Percentiles rank a stretch among this genome's conserved stretches.
phyloP scores from a whole-genome alignment of 1,139 yeast species.

The Blastobotrys ciferrii region DNA sequence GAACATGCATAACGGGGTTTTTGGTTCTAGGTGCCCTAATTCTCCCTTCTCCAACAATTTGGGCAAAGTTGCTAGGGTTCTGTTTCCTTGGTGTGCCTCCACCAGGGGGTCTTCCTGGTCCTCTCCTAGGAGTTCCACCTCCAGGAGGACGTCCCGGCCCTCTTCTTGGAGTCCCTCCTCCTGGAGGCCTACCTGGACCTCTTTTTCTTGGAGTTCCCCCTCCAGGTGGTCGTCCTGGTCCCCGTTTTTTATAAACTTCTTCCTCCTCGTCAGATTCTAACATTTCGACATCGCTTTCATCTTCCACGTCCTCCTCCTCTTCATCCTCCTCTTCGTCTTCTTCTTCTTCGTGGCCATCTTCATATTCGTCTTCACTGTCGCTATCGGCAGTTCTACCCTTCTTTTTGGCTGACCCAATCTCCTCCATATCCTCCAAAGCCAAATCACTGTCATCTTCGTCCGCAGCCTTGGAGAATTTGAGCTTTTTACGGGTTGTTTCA shows the following conservation, averaged over 20 bases:
- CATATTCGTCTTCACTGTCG: conserved; percentile 7
- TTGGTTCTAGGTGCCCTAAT: conserved; percentile 2
- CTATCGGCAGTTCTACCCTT: not conserved
- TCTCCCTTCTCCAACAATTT: not conserved
- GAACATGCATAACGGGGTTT: not conserved
- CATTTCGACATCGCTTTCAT: not conserved
- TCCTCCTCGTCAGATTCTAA: not conserved
- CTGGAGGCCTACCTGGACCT: conserved; percentile 4
- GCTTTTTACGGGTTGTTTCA: not conserved
- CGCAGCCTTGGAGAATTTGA: conserved; percentile 9
- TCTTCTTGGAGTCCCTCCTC: not conserved
- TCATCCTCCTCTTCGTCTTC: conserved; percentile 2
- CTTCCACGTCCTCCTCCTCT: not conserved
- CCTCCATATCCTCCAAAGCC: conserved; percentile 4
- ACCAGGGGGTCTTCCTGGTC: conserved; percentile 6
- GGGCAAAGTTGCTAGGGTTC: not conserved
- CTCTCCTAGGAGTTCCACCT: not conserved
- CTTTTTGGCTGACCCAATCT: not conserved
- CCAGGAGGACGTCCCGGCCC: conserved; percentile 5
- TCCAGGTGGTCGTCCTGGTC: not conserved
- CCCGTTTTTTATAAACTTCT: not conserved
- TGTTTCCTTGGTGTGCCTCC: not conserved
- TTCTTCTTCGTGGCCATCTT: not conserved
- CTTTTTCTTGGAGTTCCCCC: not conserved
- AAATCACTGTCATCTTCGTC: conserved; percentile 20